Percentiles rank a stretch among this genome's conserved stretches.
Conservation (phyloP, 2,329 filamentous ascomycete genomes). For the Elsinoe perseae region DNA sequence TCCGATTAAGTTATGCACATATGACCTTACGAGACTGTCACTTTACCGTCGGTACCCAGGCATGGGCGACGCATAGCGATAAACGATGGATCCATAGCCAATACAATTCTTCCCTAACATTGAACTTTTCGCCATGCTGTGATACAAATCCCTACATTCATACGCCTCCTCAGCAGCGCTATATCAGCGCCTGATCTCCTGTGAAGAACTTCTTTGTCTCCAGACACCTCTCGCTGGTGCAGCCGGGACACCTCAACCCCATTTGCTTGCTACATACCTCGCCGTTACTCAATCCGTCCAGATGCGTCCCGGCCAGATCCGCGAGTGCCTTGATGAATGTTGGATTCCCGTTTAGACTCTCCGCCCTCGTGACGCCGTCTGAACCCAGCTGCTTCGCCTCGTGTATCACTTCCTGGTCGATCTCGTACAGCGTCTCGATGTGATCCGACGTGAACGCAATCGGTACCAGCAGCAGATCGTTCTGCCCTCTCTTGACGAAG, state of each 20-base stretch:
- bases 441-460: slow-evolving; percentile 99
- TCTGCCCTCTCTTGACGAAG: slow-evolving; percentile 85
- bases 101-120: background rate
- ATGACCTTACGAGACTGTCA: slow-evolving; percentile 1
- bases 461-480: slow-evolving; percentile 81
- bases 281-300: slow-evolving; percentile 50
- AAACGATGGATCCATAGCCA: slow-evolving; percentile 1
- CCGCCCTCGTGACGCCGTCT: slow-evolving; percentile 67
- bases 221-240: slow-evolving; percentile 78
- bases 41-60: background rate
- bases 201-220: slow-evolving; percentile 64
- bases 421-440: slow-evolving; percentile 91
- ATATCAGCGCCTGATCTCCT: slow-evolving; percentile 24
- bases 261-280: slow-evolving; percentile 73
- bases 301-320: slow-evolving; percentile 73
- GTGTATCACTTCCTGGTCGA: slow-evolving; percentile 91
- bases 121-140: background rate
- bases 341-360: slow-evolving; percentile 83
- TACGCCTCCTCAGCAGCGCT: background rate
- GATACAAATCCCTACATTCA: background rate
- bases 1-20: background rate
- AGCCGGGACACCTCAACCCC: slow-evolving; percentile 84
- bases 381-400: slow-evolving; percentile 70
- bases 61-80: slow-evolving; percentile 6
- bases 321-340: slow-evolving; percentile 88